Evolutionary conservation across 2,329 filamentous ascomycete genomes (phyloP), one percentile per base, ranked within the genome.

Genomic region (Fusarium proliferatum): DNA sequence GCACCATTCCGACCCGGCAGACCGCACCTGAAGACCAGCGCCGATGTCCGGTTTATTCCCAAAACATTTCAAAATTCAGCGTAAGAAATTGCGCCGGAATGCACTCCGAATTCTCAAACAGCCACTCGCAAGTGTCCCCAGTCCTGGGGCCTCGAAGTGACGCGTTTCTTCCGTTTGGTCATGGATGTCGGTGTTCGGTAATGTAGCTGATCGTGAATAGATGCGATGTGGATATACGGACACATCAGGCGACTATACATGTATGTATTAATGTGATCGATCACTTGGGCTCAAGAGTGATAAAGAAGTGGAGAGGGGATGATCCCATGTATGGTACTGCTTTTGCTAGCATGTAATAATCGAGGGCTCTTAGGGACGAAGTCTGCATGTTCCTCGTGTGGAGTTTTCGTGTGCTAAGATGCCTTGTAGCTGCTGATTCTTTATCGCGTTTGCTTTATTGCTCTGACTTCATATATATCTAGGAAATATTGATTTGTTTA

Each of bases 1-100:
- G 48, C 58, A 62, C 62, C 57, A 48, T 71, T 73, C 72, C 74
- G 70, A 62, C 36, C 33, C 33, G 45, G 39, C 43, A 52, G 51
- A 58, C 45, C 53, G 41, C 45, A 56, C 41, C 61, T 53, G 38
- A 56, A 12, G 34, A 53, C 57, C 38, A 53, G n/a, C 12, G 23
- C 53, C 43, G 55, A 45, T 26, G 23, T 28, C 30, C 36, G 42
- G 11, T 9, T 36, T 49, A 34, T 51, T 67, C 56, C 39, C 28
- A 42, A n/a, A 17, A 30, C 10, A 19, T 33, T 30, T 11, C 34
- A 69, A 19, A 12, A 26, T 45, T 45, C 61, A 42, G 33, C n/a
- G 30, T n/a, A n/a, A 19, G 41, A 41, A n/a, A 49, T 26, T 26
- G 39, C 6, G 10, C 45, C 45, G 41, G 28, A 39, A 51, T 26